These are phyloP conservation scores for Carpinus viminea DNA, from an alignment of 306 rosid species.

Conservation along the genomic window DNA sequence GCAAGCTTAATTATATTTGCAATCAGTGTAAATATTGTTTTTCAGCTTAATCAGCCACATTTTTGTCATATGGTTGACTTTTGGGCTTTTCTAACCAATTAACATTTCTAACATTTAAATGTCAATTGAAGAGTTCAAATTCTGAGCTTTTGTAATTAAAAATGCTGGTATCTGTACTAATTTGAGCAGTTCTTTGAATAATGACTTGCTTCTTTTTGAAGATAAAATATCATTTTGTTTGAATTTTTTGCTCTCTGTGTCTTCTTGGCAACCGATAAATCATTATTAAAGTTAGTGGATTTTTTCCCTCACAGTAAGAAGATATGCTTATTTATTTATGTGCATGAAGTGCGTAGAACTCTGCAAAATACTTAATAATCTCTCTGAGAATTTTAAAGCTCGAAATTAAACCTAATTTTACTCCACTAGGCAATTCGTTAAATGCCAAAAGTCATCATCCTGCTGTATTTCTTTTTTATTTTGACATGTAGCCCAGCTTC, in stretches of 20 bases:
- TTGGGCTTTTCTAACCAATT: background rate
- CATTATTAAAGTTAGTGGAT: too few relatives aligned
- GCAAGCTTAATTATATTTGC: background rate
- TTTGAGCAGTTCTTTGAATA: background rate
- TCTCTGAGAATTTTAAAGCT: background rate
- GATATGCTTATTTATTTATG: background rate
- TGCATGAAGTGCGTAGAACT: background rate
- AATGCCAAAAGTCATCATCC: too few relatives aligned
- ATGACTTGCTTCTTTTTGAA: background rate
- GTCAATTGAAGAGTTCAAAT: background rate
- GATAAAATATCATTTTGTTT: background rate
- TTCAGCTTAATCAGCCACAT: background rate
- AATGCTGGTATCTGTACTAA: background rate
- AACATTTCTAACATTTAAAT: background rate
- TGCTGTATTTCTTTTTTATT: too few relatives aligned
- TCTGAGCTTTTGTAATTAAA: background rate
- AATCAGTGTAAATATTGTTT: constrained; percentile 8
- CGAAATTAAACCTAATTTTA: background rate
- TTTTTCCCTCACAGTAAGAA: background rate
- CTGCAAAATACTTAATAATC: background rate
- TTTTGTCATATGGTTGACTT: background rate
- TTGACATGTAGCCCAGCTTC: background rate
- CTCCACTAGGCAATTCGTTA: background rate
- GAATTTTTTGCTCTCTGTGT: too few relatives aligned
- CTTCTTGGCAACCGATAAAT: too few relatives aligned